Evolutionary conservation across 1,284 basidiomycete species (phyloP), one percentile per base, ranked within the genome.

Genomic region (Fomes fomentarius): DNA sequence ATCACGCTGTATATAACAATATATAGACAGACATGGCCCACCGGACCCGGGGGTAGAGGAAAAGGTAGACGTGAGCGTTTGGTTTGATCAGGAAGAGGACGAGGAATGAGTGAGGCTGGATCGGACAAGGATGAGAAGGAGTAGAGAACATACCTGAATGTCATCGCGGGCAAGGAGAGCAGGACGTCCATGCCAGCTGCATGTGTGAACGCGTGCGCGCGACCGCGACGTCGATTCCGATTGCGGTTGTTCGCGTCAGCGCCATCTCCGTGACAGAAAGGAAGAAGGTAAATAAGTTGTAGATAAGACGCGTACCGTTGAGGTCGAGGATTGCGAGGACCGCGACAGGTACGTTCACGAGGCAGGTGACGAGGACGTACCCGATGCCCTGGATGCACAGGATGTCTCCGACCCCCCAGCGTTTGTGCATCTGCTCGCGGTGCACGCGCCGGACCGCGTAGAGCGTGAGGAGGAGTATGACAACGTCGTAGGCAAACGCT

Each of bases 341-440:
- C n/a, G 50, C 47, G 41, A 55, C 50, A 21, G 57, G 57, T 2
- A 58, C 19, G 46, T 54, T 58, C 7, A 46, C 53, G 10, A 38
- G 26, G 37, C 52, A 54, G n/a, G 57, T 58, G 42, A 30, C 53
- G 21, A 47, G 42, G 33, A 58, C 50, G 57, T 58, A 58, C 28
- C 57, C 45, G 24, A 58, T 47, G 48, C 57, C 57, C 50, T 58
- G 57, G 11, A 55, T 40, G 47, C 57, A 54, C n/a, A 58, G 50
- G 28, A 41, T 45, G 25, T 48, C 48, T 21, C 57, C 53, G 31
- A 58, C 24, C 38, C n/a, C 26, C 57, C 57, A 58, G 11, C 37
- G 39, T 17, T 38, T 24, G 43, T 41, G 11, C 26, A 19, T 25
- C 39, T 37, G 44, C 30, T 26, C 30, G 12, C 31, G 22, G 40